Percentiles rank a stretch among this genome's conserved stretches.
phyloP scores from a whole-genome alignment of 345 rosid genomes.

The Cardamine occulta region DNA sequence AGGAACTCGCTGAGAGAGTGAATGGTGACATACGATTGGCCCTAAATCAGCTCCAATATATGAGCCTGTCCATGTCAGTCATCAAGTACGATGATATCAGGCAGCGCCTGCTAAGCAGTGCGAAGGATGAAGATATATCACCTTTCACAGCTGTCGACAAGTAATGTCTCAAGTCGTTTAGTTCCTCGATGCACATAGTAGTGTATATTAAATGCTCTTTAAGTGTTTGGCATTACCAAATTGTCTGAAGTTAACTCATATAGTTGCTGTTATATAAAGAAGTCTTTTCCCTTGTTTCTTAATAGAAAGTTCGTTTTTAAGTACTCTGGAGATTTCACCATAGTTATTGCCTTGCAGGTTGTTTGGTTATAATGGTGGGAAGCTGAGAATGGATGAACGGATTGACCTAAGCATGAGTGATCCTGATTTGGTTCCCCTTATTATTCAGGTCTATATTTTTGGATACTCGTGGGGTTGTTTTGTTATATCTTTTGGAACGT shows the following conservation, averaged over 20 bases:
- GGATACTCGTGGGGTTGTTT: constrained; percentile 10
- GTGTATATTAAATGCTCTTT: constrained; percentile 9
- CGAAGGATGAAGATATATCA: constrained; percentile 98
- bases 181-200: constrained; percentile 24
- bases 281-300: neutral
- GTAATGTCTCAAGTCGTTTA: constrained; percentile 53
- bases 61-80: constrained; percentile 85
- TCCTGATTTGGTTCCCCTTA: constrained; percentile 90
- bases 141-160: constrained; percentile 98
- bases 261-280: constrained; percentile 22
- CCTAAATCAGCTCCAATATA: constrained; percentile 87
- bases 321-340: constrained; percentile 10
- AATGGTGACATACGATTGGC: constrained; percentile 99
- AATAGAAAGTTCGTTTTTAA: neutral
- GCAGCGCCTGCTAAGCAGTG: constrained; percentile 80
- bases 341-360: constrained; percentile 53
- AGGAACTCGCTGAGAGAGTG: constrained; percentile 94
- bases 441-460: constrained; percentile 69
- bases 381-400: constrained; percentile 94
- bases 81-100: constrained; percentile 90
- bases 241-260: constrained; percentile 21
- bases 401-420: constrained; percentile 97
- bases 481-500: neutral
- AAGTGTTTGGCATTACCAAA: constrained; percentile 27
- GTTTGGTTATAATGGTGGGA: constrained; percentile 82